Percentiles rank a stretch among this genome's conserved stretches.
These are phyloP conservation scores for Pseudohalonectria lignicola DNA, from an alignment of 2,329 filamentous ascomycete species.

Conservation along the genomic window DNA sequence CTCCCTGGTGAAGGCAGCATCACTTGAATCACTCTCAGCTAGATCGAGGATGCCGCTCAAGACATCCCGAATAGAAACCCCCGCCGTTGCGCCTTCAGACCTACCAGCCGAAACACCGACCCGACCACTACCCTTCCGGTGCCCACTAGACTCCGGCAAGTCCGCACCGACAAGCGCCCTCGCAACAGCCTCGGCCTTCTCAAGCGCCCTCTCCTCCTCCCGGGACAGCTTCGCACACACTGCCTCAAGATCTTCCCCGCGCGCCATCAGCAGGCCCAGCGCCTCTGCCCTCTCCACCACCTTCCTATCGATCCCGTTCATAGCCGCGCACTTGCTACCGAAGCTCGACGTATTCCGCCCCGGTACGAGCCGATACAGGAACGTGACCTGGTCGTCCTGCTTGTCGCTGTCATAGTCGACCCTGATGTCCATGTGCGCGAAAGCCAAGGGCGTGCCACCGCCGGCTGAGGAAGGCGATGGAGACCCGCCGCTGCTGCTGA, in stretches of 20 bases:
- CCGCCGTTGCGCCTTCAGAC: no score
- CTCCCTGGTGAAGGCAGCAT: no score
- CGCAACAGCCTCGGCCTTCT: conserved; percentile 52
- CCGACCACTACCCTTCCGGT: no score
- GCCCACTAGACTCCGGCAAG: no score
- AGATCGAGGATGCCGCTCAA: no score
- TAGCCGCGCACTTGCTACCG: conserved; percentile 71
- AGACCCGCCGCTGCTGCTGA: no score
- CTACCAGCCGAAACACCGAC: no score
- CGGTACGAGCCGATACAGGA: conserved; percentile 57
- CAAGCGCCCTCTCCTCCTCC: conserved; percentile 54
- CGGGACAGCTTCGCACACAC: conserved; percentile 58
- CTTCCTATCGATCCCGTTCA: conserved; percentile 68
- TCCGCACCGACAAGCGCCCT: conserved; percentile 37
- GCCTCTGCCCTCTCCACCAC: conserved; percentile 69
- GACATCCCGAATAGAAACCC: no score
- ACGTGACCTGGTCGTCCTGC: conserved; percentile 54
- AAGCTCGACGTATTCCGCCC: conserved; percentile 74
- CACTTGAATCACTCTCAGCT: no score
- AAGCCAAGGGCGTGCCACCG: conserved; percentile 37
- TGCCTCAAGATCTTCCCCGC: conserved; percentile 65
- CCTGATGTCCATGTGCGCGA: conserved; percentile 64
- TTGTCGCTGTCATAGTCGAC: conserved; percentile 40
- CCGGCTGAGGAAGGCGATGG: no score
- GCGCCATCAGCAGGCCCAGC: conserved; percentile 55